Percentiles rank a stretch among this genome's conserved stretches.
These are phyloP conservation scores for Didymella segeticola DNA, from an alignment of 2,329 filamentous ascomycete genomes.

Conservation along the genomic window DNA sequence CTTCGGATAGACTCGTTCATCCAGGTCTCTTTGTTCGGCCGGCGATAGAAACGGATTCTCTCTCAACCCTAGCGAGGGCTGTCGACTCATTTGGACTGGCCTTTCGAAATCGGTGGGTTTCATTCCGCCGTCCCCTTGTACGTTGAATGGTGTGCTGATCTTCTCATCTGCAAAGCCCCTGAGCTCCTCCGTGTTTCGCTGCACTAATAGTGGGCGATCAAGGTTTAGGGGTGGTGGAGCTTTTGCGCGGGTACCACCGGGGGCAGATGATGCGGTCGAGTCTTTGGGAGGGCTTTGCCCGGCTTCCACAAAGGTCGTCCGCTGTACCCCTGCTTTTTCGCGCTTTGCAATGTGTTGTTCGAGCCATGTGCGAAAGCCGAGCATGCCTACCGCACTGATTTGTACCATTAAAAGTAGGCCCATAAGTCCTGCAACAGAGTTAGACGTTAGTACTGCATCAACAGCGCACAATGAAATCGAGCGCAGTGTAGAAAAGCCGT, in stretches of 20 bases:
- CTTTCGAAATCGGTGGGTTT: neutral
- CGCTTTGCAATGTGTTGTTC: conserved; percentile 36
- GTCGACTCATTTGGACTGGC: conserved; percentile 1
- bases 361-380: conserved; percentile 32
- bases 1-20: conserved; percentile 16
- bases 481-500: conserved; percentile 33
- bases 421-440: conserved; percentile 21
- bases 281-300: conserved; percentile 10
- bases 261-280: conserved; percentile 31
- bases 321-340: conserved; percentile 3
- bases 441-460: conserved; percentile 34
- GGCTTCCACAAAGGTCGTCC: conserved; percentile 1
- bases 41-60: conserved; percentile 16
- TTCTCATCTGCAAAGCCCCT: conserved; percentile 27
- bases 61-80: neutral
- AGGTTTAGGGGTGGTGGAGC: conserved; percentile 13
- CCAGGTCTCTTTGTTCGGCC: neutral
- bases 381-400: conserved; percentile 27
- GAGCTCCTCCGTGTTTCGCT: conserved; percentile 25
- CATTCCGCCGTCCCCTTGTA: conserved; percentile 27
- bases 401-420: conserved; percentile 30
- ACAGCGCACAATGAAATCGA: conserved; percentile 36
- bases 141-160: conserved; percentile 33
- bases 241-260: conserved; percentile 24
- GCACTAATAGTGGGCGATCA: conserved; percentile 5